Evolutionary conservation across 176 grass and related monocot species (phyloP).

Genomic region (Carex littledalei): DNA sequence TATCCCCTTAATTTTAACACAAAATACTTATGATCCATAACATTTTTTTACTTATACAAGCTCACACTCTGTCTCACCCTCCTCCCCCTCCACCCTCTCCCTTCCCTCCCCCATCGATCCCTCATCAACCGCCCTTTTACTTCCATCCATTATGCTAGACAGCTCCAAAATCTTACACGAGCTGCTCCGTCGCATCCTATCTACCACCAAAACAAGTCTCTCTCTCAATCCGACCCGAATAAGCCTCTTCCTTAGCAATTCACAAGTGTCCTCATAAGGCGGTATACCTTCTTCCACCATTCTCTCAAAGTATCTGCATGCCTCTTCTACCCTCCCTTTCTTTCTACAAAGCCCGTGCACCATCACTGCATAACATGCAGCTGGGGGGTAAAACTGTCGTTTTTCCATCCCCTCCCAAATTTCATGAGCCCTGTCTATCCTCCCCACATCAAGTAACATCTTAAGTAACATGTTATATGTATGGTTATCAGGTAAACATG

Average conservation of each 20-base stretch:
- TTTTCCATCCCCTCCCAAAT: slow-evolving; percentile 93
- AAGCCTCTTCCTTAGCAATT: slow-evolving; percentile 64
- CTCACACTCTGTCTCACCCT: neutral
- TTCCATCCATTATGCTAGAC: slow-evolving; percentile 41
- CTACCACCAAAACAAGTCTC: slow-evolving; percentile 39
- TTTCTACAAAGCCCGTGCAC: slow-evolving; percentile 78
- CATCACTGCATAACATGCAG: slow-evolving; percentile 72
- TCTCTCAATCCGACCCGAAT: slow-evolving; percentile 47
- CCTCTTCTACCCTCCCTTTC: slow-evolving; percentile 59
- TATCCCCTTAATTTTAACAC: too few relatives aligned
- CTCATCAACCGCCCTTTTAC: slow-evolving; percentile 28
- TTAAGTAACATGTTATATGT: slow-evolving; percentile 88
- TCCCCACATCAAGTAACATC: slow-evolving; percentile 61
- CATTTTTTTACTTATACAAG: neutral
- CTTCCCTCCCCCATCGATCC: neutral
- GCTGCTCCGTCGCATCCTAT: slow-evolving; percentile 72
- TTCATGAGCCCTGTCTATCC: slow-evolving; percentile 53
- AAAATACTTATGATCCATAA: neutral
- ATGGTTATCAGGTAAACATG: slow-evolving; percentile 48
- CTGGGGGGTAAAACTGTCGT: slow-evolving; percentile 54
- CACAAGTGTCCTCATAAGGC: slow-evolving; percentile 69
- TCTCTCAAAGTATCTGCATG: slow-evolving; percentile 71
- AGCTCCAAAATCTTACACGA: slow-evolving; percentile 71
- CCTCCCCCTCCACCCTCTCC: neutral
- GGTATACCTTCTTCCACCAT: slow-evolving; percentile 91